These are phyloP conservation scores for Pholiota conissans DNA, from an alignment of 768 basidiomycete species.

Conservation along the genomic window DNA sequence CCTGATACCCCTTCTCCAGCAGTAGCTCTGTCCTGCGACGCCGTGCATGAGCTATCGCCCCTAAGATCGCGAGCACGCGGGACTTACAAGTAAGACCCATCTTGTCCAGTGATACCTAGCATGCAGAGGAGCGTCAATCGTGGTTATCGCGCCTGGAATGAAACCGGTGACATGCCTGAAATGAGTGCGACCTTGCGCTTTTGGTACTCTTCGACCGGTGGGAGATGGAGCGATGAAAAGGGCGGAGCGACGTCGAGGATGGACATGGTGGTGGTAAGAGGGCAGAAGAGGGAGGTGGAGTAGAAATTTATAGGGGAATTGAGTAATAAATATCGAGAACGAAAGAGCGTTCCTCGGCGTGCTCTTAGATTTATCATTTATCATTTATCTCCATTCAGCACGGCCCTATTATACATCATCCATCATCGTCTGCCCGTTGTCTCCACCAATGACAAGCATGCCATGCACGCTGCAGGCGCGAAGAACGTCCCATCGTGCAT, in stretches of 20 bases:
- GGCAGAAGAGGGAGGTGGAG: conserved; percentile 9
- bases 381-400: conserved; percentile 1
- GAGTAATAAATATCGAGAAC: neutral
- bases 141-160: neutral
- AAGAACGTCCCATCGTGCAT: neutral
- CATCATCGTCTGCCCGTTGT: neutral
- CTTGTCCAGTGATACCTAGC: conserved; percentile 92
- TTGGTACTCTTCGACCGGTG: conserved; percentile 78
- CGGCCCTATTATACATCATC: neutral
- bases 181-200: conserved; percentile 94
- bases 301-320: conserved; percentile 12
- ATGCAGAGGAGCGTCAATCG: conserved; percentile 5
- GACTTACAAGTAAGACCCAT: conserved; percentile 90
- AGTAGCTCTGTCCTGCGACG: conserved; percentile 73
- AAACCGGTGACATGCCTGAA: conserved; percentile 54
- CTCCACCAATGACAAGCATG: neutral
- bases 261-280: conserved; percentile 40
- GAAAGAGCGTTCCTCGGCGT: neutral
- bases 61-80: neutral
- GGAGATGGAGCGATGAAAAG: conserved; percentile 57
- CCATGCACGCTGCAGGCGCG: neutral
- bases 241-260: conserved; percentile 35
- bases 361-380: neutral
- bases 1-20: conserved; percentile 85
- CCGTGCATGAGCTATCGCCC: neutral